Evolutionary conservation across 2,329 filamentous ascomycete species (phyloP), one percentile per base, ranked within the genome.

Genomic region (Ceratocystis huliohia): DNA sequence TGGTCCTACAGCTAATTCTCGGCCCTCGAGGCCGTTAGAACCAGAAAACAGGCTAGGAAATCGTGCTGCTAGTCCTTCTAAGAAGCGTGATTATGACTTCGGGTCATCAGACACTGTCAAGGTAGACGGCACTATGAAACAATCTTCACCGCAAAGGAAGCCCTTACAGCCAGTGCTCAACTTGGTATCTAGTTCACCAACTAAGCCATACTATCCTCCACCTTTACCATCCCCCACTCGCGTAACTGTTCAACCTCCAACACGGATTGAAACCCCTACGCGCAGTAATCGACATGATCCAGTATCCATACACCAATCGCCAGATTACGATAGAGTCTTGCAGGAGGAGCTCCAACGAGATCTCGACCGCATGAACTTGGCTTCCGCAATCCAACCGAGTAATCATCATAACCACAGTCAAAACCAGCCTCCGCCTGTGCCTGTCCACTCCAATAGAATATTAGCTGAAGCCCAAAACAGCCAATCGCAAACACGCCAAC

Each of bases 1-100:
- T 70, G 89, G 92, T 68, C 87, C 88, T 41, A 88, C 87, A 13
- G 86, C 88, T 20, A 96, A 96, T 74, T 84, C 88, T 20, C 83
- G 91, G 67, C 81, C 83, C 44, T 78, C 84, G 13, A 77, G 80
- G 59, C 78, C 80, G 1, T 73, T 79, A 17, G 82, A 84, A 30
- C 76, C 73, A 15, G 61, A 56, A 63, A 72, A 74, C 17, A 78
- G 78, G 25, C 64, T 61, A 44, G 79, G 76, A 62, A 64, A 48
- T 53, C 76, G 81, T 64, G 80, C 80, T 63, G 72, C 71, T 15
- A 82, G 80, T 70, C 82, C 82, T 0, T 78, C 75, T 61, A 86
- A 85, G 74, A 70, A 76, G 33, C 74, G 77, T 48, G 79, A 82
- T 64, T 78, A 78, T 69, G 74, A 74, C 1, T 71, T 76, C 64